These are phyloP conservation scores for Suillus subalutaceus DNA, from an alignment of 768 basidiomycete genomes.

Conservation along the genomic window DNA sequence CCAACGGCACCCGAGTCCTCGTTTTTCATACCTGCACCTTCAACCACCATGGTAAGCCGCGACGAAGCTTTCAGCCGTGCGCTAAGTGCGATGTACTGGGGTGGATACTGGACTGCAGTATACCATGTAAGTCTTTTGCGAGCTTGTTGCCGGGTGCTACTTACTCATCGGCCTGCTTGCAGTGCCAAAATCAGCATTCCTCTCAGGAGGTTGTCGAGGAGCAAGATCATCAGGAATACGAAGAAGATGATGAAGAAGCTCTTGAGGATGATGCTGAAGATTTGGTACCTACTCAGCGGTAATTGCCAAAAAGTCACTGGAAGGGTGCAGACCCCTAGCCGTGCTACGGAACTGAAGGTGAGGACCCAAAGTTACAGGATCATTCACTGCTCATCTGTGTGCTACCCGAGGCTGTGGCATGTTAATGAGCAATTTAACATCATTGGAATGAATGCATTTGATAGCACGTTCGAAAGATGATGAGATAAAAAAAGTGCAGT, in stretches of 20 bases:
- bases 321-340: neutral
- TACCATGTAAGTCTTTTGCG: slow-evolving; percentile 61
- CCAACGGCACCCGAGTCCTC: slow-evolving; percentile 21
- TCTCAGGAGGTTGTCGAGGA: slow-evolving; percentile 20
- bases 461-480: neutral
- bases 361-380: neutral
- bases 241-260: slow-evolving; percentile 28
- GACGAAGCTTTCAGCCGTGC: slow-evolving; percentile 82
- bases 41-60: slow-evolving; percentile 49
- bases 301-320: slow-evolving; percentile 7
- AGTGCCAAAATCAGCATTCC: slow-evolving; percentile 38
- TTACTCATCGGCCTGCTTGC: slow-evolving; percentile 12
- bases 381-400: neutral
- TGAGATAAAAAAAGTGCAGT: neutral
- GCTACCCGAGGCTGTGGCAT: neutral
- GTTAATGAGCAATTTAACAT: neutral
- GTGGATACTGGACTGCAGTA: slow-evolving; percentile 85
- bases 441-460: neutral
- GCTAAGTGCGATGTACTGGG: slow-evolving; percentile 82
- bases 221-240: slow-evolving; percentile 32
- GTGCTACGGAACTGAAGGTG: neutral
- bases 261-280: slow-evolving; percentile 28
- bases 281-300: slow-evolving; percentile 34
- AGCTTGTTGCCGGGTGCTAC: neutral
- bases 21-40: slow-evolving; percentile 33